Conservation (phyloP, 164 flowering plant genomes). For the Vitis vinifera region ASM3070453v1 NC_081822.1:1296501-1297000, state of each 20-base stretch:
- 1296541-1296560: too few relatives aligned
- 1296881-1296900: conserved; percentile 7
- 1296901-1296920: conserved; percentile 19
- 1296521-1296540: too few relatives aligned
- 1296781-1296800: conserved; percentile 22
- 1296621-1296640: conserved; percentile 14
- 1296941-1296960: neutral
- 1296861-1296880: conserved; percentile 10
- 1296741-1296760: conserved; percentile 25
- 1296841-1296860: conserved; percentile 21
- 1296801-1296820: too few relatives aligned
- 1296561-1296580: conserved; percentile 5
- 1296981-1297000: neutral
- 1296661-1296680: neutral
- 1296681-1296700: conserved; percentile 8
- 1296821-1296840: conserved; percentile 26
- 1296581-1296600: conserved; percentile 26
- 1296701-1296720: conserved; percentile 19
- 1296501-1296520: too few relatives aligned
- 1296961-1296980: neutral
- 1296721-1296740: conserved; percentile 17
- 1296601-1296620: conserved; percentile 27
- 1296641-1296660: conserved; percentile 14
- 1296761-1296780: conserved; percentile 25
- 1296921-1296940: conserved; percentile 6